Evolutionary conservation across 306 rosid species (phyloP).

Genomic region (Gastrolobium bilobum): DNA sequence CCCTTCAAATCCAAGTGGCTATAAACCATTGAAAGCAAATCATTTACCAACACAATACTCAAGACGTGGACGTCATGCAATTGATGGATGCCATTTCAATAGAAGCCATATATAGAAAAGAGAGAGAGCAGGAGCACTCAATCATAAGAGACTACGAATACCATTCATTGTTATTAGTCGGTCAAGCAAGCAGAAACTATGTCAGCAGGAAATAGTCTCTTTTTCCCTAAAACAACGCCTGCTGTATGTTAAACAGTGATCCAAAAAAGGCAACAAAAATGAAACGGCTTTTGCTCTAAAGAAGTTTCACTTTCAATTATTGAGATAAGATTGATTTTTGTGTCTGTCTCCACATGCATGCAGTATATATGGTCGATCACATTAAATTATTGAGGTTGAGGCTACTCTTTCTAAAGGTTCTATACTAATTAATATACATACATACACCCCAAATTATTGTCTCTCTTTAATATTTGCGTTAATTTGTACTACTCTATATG

Average conservation of each 20-base stretch:
- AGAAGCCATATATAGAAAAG: no score
- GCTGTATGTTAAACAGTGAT: conserved; percentile 31
- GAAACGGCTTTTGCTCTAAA: conserved; percentile 37
- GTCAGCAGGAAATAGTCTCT: conserved; percentile 24
- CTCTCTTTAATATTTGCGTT: not conserved
- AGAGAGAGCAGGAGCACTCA: not conserved
- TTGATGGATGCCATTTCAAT: no score
- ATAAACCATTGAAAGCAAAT: no score
- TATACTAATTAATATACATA: no score
- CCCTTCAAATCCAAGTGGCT: no score
- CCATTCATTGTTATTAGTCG: conserved; percentile 34
- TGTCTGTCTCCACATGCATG: conserved; percentile 32
- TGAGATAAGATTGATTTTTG: conserved; percentile 29
- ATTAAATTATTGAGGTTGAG: conserved; percentile 24
- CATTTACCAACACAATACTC: no score
- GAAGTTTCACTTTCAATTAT: conserved; percentile 40
- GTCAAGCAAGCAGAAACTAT: conserved; percentile 2
- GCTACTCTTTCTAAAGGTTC: not conserved
- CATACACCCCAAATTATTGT: not conserved
- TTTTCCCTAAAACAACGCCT: conserved; percentile 36
- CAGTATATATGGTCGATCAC: not conserved
- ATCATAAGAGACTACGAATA: not conserved
- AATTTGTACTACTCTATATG: no score
- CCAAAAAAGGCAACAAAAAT: conserved; percentile 37
- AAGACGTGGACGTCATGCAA: no score